Base-by-base conservation (phyloP, 2,329 filamentous ascomycete genomes). In the Exophiala xenobiotica region DNA sequence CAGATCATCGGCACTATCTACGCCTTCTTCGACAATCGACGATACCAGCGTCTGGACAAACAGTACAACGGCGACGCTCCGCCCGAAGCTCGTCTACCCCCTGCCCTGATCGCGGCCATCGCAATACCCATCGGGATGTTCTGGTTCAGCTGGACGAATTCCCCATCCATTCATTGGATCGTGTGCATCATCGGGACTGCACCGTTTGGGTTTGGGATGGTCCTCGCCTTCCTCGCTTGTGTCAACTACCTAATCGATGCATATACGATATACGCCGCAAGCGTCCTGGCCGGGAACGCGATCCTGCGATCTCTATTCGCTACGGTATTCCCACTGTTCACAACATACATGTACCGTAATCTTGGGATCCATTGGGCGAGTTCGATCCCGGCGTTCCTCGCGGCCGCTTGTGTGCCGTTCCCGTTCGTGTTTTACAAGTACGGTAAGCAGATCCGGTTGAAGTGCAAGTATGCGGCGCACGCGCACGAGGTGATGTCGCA, bases 71-170 rank as follows among this genome's bases (percentile, higher is more conserved):
- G 83, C 4, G 78, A 82, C 51, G 81, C 81, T 6, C 76, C 82
- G n/a, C 81, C 82, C 0, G 81, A 83, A 67, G 76, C 76, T 31
- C 78, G 76, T 42, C 65, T 81, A 2, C 75, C 77, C 2, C 73
- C 77, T 4, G 72, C 70, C 38, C 74, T 78, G 53, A 54, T 77
- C 3, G 75, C 75, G 24, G 73, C 71, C 46, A 67, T 79, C 23
- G 68, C 68, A 16, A 71, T 85, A 20, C 38, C 38, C 6, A 6
- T 40, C 9, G 38, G 38, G 20, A 40, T 24, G 38, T 40, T 40
- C 19, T n/a, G 19, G 78, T 79, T 82, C 51, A 79, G 78, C 0
- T 83, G 80, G 80, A 80, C 80, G 1, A 77, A 79, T 44, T 75
- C 70, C 49, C 70, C 66, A 51, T 63, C 63, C 2, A 58, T 71